Percentiles rank a stretch among this genome's conserved stretches.
These are phyloP conservation scores for Fusarium sp. DNA, from an alignment of 2,329 filamentous ascomycete genomes.

Conservation along the genomic window DNA sequence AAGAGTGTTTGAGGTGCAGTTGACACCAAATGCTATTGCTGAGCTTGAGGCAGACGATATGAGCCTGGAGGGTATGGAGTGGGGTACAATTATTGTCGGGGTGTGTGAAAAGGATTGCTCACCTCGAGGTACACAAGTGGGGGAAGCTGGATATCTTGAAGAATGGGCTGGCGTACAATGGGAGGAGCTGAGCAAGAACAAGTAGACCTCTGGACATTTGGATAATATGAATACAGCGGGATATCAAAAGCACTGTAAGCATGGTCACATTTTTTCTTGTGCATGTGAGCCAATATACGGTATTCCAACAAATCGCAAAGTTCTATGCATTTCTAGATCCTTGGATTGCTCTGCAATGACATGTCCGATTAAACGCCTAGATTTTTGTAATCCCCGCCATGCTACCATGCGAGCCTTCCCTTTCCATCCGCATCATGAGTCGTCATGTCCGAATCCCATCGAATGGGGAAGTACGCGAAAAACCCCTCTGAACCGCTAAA, in stretches of 20 bases:
- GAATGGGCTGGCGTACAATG: constrained; percentile 99
- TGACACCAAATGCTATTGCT: constrained; percentile 90
- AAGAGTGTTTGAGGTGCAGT: constrained; percentile 90
- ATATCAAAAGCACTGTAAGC: constrained; percentile 18
- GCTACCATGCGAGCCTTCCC: constrained; percentile 52
- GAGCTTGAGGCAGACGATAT: constrained; percentile 86
- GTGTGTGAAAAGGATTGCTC: constrained; percentile 88
- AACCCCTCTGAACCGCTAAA: constrained; percentile 38
- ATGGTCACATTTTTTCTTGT: constrained; percentile 14
- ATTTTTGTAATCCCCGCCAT: constrained; percentile 53
- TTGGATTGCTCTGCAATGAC: constrained; percentile 55
- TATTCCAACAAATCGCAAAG: constrained; percentile 49
- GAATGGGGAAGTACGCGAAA: constrained; percentile 42
- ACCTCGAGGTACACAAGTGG: constrained; percentile 69
- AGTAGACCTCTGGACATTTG: constrained; percentile 40
- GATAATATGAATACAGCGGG: constrained; percentile 24
- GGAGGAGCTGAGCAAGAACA: constrained; percentile 78
- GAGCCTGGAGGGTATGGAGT: constrained; percentile 91
- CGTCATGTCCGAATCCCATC: constrained; percentile 50
- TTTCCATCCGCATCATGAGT: constrained; percentile 49
- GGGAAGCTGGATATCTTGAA: constrained; percentile 84
- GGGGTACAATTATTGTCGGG: constrained; percentile 91
- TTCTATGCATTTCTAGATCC: constrained; percentile 53
- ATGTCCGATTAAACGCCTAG: constrained; percentile 58
- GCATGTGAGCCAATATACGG: constrained; percentile 27